Base-by-base conservation (phyloP, 1,139 yeast genomes). In the Candida freyschussii region DNA sequence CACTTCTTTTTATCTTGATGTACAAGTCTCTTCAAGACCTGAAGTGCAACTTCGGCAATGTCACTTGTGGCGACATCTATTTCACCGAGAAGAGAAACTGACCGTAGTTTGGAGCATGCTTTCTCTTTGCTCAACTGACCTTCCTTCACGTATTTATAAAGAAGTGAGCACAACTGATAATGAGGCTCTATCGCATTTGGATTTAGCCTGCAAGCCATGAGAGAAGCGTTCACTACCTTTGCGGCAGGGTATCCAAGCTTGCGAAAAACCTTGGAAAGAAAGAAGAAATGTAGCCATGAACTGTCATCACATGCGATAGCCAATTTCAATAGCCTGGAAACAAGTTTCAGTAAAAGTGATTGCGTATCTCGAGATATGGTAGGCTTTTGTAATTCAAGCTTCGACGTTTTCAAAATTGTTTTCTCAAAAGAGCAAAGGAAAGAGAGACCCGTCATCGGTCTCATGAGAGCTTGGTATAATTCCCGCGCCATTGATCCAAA, bases 1-100 rank as follows among this genome's bases (percentile, higher is more conserved):
- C 96, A 87, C 36, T 78, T 85, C 53, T 78, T 83, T 56, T 82
- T 87, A 53, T 91, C 97, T 15, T 72, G 62, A 0, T 63, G 41
- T 15, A 72, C 59, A 7, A 87, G 53, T 38, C 50, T 59, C 28
- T 54, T 59, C 37, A 67, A 48, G 5, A 63, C 50, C 0, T 51
- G 53, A 3, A 72, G 53, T 17, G 40, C 47, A 1, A 30, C 32
- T 7, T 45, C 51, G 13, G 41, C 52, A 21, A 62, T 54, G 43
- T 18, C 22, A 39, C 22, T 14, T 2, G 3, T 63, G 49, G 42
- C 73, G 7, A 9, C 6, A n/a, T n/a, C n/a, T n/a, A n/a, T n/a
- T n/a, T n/a, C n/a, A n/a, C n/a, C n/a, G n/a, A n/a, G n/a, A n/a
- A n/a, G n/a, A n/a, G n/a, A n/a, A n/a, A n/a, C n/a, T 70, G 17